These are phyloP conservation scores for Selenicereus undatus DNA, from an alignment of 148 eudicot species.

Conservation along the genomic window DNA sequence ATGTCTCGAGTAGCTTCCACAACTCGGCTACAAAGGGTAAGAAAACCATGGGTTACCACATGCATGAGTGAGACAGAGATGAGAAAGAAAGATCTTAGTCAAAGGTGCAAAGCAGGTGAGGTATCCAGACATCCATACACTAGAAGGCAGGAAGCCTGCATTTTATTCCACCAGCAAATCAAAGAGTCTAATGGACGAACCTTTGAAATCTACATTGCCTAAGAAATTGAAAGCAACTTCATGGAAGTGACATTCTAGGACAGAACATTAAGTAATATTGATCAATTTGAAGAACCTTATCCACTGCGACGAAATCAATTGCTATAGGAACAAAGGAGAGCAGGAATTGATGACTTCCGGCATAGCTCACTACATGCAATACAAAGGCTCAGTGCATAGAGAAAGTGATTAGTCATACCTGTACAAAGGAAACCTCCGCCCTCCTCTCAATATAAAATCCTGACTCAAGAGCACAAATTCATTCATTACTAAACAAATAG, in stretches of 20 bases:
- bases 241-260: not conserved
- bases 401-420: slow-evolving; percentile 41
- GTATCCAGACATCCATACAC: not conserved
- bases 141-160: slow-evolving; percentile 1
- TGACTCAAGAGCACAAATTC: slow-evolving; percentile 30
- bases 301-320: not conserved
- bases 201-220: not conserved
- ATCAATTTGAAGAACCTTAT: not conserved
- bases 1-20: slow-evolving; percentile 56
- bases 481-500: slow-evolving; percentile 15
- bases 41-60: not conserved
- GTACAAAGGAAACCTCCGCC: slow-evolving; percentile 74
- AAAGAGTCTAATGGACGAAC: not conserved
- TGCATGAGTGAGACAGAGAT: not conserved
- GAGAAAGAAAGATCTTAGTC: not conserved
- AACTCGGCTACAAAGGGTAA: slow-evolving; percentile 58
- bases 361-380: not conserved
- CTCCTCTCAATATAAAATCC: slow-evolving; percentile 85
- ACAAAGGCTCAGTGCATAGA: not conserved
- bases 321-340: not conserved
- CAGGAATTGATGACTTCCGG: not conserved
- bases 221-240: not conserved
- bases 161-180: not conserved
- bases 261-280: not conserved
- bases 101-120: not conserved